Evolutionary conservation across 2,329 filamentous ascomycete genomes (phyloP), one percentile per base, ranked within the genome.

Genomic region (Myriosclerotinia scirpicola): DNA sequence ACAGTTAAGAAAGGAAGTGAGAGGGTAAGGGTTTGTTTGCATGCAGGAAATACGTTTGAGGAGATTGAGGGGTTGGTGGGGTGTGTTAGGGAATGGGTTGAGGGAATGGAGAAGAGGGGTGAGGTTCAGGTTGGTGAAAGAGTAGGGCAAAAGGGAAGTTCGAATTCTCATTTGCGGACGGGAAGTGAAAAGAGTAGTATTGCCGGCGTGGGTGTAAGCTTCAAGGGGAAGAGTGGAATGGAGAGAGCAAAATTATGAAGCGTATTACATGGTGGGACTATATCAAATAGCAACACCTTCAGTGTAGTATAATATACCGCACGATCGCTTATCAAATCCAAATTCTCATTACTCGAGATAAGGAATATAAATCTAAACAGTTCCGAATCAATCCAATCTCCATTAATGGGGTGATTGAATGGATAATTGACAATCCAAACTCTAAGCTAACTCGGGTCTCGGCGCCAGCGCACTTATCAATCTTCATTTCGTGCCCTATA

Each of bases 1-100:
- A 91, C 88, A 0, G 88, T 92, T 2, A 87, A 88, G 0, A 76
- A 74, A 2, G 88, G 88, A 0, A 84, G 80, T 6, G 87, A 90
- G 74, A 79, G 89, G 14, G 84, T 91, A 0, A 79, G 89, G 11
- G 80, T 92, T 0, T 91, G 88, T 75, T 75, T 92, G 2, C 89
- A 92, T 76, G 86, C 88, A 0, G 85, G 83, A 0, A 92, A 91
- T 69, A 87, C 84, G 0, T 67, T 78, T 8, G 77, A 79, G 5
- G 81, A 91, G 67, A 80, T 90, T 0, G 80, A 87, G 6, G 80
- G 78, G 0, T 74, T 91, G 30, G 71, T 75, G 4, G 60, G 20
- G 8, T 68, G 65, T 30, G 71, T 76, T 14, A 65, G 58, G 26
- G 52, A 54, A 20, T 76, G 75, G 75, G 36, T 75, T 30, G 64